Evolutionary conservation across 31 red algal genomes (phyloP), one percentile per base, ranked within the genome.

Genomic region (Bonnemaisonia californica): DNA sequence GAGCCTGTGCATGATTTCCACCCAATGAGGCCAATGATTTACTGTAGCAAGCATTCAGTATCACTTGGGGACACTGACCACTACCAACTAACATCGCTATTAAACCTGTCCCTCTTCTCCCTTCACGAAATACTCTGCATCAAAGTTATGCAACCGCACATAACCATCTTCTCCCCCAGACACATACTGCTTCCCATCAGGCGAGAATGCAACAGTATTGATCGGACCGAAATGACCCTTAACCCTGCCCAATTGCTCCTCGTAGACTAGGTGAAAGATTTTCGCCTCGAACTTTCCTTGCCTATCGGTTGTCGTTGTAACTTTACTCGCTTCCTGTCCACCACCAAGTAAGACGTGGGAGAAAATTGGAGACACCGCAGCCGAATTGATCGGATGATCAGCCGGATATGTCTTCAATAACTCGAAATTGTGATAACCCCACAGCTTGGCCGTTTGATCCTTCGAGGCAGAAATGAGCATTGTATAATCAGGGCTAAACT

Each of bases 221-320:
- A 98, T 98, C 16, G 95, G 95, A 60, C 95, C 95, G 74, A 98
- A 98, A 71, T 98, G 95, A 56, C 95, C 95, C 56, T 89, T 80
- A 34, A 98, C 91, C 23, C 85, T 63, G 34, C 91, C 91, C 13
- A 98, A 59, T 66, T 94, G 88, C 58, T 89, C 76, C 73, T 94
- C 91, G 54, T 98, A 93, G 1, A 91, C 82, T 3, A 92, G 62
- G 59, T 98, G 95, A 67, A 93, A 94, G 62, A 98, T 62, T 24
- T 80, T 95, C 35, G 91, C 91, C 72, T 91, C 91, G 57, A 98
- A 98, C 47, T 91, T 92, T 34, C 92, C 95, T 63, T 82, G 81
- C 24, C 79, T 48, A 74, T 84, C 90, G 30, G 66, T 67, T 39
- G 95, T 98, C 23, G 95, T 98, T 37, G 95, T 98, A 35, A 98